Conservation (phyloP, 2,329 filamentous ascomycete species). For the Neocucurbitaria cava region DNA sequence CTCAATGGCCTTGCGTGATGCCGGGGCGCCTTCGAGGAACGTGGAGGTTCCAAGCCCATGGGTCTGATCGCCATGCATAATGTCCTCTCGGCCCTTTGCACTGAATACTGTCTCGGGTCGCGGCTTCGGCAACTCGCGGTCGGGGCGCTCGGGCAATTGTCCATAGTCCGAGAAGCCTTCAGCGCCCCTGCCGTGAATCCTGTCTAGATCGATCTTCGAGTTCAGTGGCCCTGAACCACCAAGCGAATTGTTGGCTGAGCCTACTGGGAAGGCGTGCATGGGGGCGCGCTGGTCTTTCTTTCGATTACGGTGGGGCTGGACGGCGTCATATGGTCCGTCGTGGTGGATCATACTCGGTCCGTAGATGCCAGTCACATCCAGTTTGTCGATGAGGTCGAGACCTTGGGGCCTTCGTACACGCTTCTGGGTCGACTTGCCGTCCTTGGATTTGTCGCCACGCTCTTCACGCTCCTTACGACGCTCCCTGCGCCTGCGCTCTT, state of each 20-base stretch:
- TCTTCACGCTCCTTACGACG: slow-evolving; percentile 61
- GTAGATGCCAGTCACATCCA: slow-evolving; percentile 96
- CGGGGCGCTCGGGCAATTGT: too few species aligned
- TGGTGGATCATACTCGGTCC: slow-evolving; percentile 95
- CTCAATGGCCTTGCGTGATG: slow-evolving; percentile 78
- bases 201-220: slow-evolving; percentile 78
- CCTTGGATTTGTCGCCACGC: slow-evolving; percentile 35
- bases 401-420: slow-evolving; percentile 53
- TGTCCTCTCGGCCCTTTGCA: slow-evolving; percentile 60
- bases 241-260: slow-evolving; percentile 89
- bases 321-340: slow-evolving; percentile 95
- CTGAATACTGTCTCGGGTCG: slow-evolving; percentile 37
- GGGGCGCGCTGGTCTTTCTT: slow-evolving; percentile 82
- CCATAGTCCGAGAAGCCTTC: slow-evolving; percentile 86
- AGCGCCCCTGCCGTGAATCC: slow-evolving; percentile 85
- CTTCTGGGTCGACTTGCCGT: slow-evolving; percentile 47
- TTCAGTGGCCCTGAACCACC: slow-evolving; percentile 88
- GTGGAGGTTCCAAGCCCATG: slow-evolving; percentile 91
- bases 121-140: slow-evolving; percentile 49
- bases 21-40: slow-evolving; percentile 92
- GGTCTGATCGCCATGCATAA: slow-evolving; percentile 83
- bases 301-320: slow-evolving; percentile 92
- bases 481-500: slow-evolving; percentile 60
- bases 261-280: slow-evolving; percentile 95
- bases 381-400: slow-evolving; percentile 92